A percentile compares a stretch with the other conserved stretches of the same genome.
Conservation (phyloP, 495 filamentous ascomycete genomes). For the Penicillium waksmanii region DNA sequence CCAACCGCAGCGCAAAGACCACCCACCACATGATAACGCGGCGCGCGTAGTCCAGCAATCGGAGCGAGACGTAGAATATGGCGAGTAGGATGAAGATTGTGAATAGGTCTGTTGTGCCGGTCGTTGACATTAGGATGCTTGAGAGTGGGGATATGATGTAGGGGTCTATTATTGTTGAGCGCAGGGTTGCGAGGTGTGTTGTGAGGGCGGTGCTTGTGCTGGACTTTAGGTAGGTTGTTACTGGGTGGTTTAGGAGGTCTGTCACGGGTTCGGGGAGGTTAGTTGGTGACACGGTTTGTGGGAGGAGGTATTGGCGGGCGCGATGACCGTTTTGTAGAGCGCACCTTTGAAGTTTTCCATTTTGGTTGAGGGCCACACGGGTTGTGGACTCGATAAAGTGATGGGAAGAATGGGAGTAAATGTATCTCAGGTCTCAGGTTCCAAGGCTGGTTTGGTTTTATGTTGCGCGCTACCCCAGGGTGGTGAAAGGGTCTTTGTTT, state of each 20-base stretch:
- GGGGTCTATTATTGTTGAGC: conserved; percentile 42
- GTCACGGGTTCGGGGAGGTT: background rate
- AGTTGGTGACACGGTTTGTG: background rate
- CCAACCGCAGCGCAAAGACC: conserved; percentile 56
- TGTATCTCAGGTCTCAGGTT: too few species aligned
- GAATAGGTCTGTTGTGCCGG: conserved; percentile 60
- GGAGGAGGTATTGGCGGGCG: conserved; percentile 19
- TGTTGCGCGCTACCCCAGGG: background rate
- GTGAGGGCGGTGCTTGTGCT: conserved; percentile 20
- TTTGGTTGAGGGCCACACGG: too few species aligned
- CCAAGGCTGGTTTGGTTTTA: conserved; percentile 20
- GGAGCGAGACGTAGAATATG: conserved; percentile 62
- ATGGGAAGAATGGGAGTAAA: too few species aligned
- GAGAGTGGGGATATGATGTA: conserved; percentile 48
- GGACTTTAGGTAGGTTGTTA: conserved; percentile 11
- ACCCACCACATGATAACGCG: conserved; percentile 76
- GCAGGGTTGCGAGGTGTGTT: conserved; percentile 38
- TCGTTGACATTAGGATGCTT: conserved; percentile 51
- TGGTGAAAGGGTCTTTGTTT: background rate
- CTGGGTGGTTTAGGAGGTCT: conserved; percentile 20
- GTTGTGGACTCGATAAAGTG: too few species aligned
- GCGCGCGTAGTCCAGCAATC: conserved; percentile 67
- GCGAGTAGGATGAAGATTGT: conserved; percentile 60
- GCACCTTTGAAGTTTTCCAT: too few species aligned
- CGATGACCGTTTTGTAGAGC: too few species aligned